Evolutionary conservation across 805 yeast genomes (phyloP), one percentile per base, ranked within the genome.

Genomic region (Huiozyma naganishii): DNA sequence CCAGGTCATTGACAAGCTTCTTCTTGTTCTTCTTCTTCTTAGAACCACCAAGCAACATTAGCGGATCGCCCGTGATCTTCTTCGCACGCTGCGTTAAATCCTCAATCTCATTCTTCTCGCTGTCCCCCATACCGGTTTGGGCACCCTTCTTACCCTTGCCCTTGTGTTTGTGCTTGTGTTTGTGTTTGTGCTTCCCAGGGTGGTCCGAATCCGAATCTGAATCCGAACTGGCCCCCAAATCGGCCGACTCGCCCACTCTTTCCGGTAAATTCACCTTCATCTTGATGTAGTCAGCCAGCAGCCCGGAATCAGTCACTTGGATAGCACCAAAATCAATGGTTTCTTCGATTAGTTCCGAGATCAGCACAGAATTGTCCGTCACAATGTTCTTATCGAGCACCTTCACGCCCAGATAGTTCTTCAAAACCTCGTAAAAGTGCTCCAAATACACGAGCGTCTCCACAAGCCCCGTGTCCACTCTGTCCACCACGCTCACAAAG

Each of bases 271-370:
- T 69, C 37, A 70, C 64, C 41, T 76, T 75, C 41, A 80, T 70
- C 46, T 83, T 80, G 49, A 83, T 80, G 56, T 83, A 88, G 57
- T 87, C 95, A 53, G 77, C 78, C 43, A 88, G 69, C 9, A 88
- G 74, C 49, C 80, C 82, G 41, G 78, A 74, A 55, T 88, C 95
- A 0, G 95, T 83, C 42, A 83, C 69, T 63, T 88, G 96, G 1
- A 87, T 79, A n/a, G 83, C 65, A 7, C 96, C 96, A 61, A 75
- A 83, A 61, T 88, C 96, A 77, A 85, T 74, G 71, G 87, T 83
- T 57, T 87, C 96, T 57, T 87, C 96, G 37, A 87, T 62, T n/a
- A 87, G 65, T 58, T 88, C 96, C 61, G 81, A 82, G 6, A 87
- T 74, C 40, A 87, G 67, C 32, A 80, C 77, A 50, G 76, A 74